Evolutionary conservation across 73 alveolate species (phyloP), one percentile per base, ranked within the genome.

Genomic region (Tetrahymena borealis): DNA sequence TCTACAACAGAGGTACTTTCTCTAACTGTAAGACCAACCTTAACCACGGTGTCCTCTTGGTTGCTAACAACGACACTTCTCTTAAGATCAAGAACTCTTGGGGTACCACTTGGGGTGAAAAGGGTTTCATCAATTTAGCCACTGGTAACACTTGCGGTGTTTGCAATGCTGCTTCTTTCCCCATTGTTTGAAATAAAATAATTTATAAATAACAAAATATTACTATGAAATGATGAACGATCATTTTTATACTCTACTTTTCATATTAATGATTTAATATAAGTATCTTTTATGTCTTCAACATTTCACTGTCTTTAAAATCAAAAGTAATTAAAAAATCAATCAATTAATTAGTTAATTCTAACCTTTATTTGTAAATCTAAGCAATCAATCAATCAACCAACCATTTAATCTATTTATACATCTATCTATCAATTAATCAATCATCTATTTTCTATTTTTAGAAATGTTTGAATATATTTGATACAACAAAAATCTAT

Each of bases 21-120:
- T 28, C 38, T 38, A 90, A 91, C 79, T 79, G 94, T 28, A 94
- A 93, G 37, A 92, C 97, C 20, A 79, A 94, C 38, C 90, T 95
- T 32, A 94, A 95, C 41, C 98, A 96, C 94, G 98, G 96, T 90
- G 98, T 95, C 33, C 95, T 95, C 78, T 94, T 94, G 15, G 98
- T 96, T 78, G 91, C 40, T 7, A 39, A 78, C 39, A 90, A 32
- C 40, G 40, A 41, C n/a, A 95, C 77, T 37, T 96, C 93, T 95
- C 94, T 96, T 96, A 94, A 93, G 94, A 96, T 97, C 95, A 97
- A 95, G 97, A 98, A 98, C 97, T 97, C 99, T 33, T 98, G 99
- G 99, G 99, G 99, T 33, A 79, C 99, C 31, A 10, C 95, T 78
- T 98, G 99, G 99, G 99, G 99, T 39, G 99, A 94, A 16, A 39